These are phyloP conservation scores for Coemansia erecta DNA, from an alignment of 192 early-diverging fungal species.

Conservation along the genomic window DNA sequence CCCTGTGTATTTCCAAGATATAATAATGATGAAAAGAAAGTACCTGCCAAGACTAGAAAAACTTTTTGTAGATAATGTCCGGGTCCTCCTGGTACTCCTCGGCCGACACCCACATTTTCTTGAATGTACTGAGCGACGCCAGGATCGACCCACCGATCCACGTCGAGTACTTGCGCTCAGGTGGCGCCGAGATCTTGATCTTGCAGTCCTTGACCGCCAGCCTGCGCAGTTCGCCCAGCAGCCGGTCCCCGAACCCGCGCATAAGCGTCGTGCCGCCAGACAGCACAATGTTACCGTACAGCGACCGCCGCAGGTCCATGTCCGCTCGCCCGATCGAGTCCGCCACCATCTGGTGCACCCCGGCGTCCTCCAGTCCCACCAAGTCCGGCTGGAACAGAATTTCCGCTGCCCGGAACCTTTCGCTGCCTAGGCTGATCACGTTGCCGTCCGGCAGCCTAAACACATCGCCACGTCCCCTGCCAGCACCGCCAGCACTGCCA, in stretches of 20 bases:
- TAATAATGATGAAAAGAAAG: background rate
- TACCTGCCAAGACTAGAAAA: conserved; percentile 59
- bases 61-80: conserved; percentile 84
- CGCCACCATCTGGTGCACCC: conserved; percentile 89
- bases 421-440: conserved; percentile 69
- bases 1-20: too few relatives aligned
- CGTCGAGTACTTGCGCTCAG: conserved; percentile 96
- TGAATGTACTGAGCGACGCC: conserved; percentile 95
- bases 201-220: conserved; percentile 91
- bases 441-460: conserved; percentile 47
- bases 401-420: conserved; percentile 93
- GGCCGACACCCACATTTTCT: conserved; percentile 99
- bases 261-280: conserved; percentile 96
- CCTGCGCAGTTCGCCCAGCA: conserved; percentile 87
- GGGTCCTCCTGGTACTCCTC: conserved; percentile 98
- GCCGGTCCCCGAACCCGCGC: conserved; percentile 89
- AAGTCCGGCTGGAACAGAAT: conserved; percentile 94
- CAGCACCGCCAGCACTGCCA: conserved; percentile 44
- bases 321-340: conserved; percentile 93
- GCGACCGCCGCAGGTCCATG: conserved; percentile 85
- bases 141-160: conserved; percentile 98
- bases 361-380: conserved; percentile 88
- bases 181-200: conserved; percentile 96
- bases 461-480: conserved; percentile 39
- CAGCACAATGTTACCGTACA: conserved; percentile 89